Base-by-base conservation (phyloP, 1,284 basidiomycete genomes). In the Testicularia cyperi region DNA sequence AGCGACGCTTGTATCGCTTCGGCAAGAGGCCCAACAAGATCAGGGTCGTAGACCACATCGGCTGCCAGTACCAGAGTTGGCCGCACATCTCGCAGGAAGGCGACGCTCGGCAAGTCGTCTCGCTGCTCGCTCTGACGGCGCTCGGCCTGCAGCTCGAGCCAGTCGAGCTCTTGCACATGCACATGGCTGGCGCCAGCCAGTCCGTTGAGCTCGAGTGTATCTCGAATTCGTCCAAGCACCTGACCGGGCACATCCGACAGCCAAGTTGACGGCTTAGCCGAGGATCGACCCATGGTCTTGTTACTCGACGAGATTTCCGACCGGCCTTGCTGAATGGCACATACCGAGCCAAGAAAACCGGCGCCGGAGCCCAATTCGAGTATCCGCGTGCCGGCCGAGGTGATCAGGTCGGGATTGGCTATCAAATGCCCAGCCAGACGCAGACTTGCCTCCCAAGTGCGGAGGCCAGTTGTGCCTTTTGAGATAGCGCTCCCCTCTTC, bases 21-120 rank as follows among this genome's bases (percentile, higher is more conserved):
- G 1, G 54, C 63, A 14, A 65, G 38, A 2, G 63, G 55, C 25
- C 38, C 48, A 31, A 56, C 41, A 22, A 65, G 53, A 40, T 46
- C 45, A 23, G 63, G 63, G 26, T 65, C 63, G 30, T 61, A 65
- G 26, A 61, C 63, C 1, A 65, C 63, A 37, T 65, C 63, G 33
- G 63, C 57, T 8, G 63, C 63, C 4, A 65, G 53, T 29, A 61
- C 36, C 27, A 61, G 45, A 13, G 44, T 61, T 9, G 63, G 63
- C 25, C 27, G 44, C 21, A 44, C 42, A n/a, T 45, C 33, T 16
- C 39, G 34, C 15, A 63, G 45, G n/a, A 63, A 57, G 22, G 34
- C 35, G 44, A 56, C 16, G 13, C 45, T 49, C 9, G 49, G 57
- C 24, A 54, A 43, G 35, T 61, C 57, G 40, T 54, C 51, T 19